These are phyloP conservation scores for Fusarium cicatricum DNA, from an alignment of 2,329 filamentous ascomycete species.

Conservation along the genomic window DNA sequence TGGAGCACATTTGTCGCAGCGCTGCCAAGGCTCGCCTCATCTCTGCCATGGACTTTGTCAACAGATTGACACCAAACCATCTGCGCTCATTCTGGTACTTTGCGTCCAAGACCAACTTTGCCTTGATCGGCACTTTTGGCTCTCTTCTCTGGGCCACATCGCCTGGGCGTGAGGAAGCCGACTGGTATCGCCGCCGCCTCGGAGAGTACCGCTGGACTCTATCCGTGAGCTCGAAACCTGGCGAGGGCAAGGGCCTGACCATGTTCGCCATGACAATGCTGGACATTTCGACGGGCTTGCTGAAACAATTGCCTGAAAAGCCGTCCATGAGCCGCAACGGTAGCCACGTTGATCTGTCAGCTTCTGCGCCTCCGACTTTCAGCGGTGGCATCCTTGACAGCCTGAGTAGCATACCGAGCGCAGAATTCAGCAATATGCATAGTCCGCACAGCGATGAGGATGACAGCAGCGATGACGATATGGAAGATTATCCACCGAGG, in stretches of 20 bases:
- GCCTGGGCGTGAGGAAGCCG: slow-evolving; percentile 85
- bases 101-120: slow-evolving; percentile 88
- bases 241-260: slow-evolving; percentile 64
- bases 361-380: slow-evolving; percentile 44
- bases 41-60: slow-evolving; percentile 97
- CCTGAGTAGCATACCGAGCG: slow-evolving; percentile 56
- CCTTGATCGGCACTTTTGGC: slow-evolving; percentile 93
- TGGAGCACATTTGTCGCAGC: slow-evolving; percentile 90
- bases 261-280: slow-evolving; percentile 81
- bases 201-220: slow-evolving; percentile 95
- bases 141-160: slow-evolving; percentile 89
- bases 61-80: slow-evolving; percentile 85
- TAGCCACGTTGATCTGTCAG: slow-evolving; percentile 58
- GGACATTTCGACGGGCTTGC: slow-evolving; percentile 73
- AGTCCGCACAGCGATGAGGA: slow-evolving; percentile 60
- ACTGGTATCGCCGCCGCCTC: slow-evolving; percentile 87
- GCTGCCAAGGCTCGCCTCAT: slow-evolving; percentile 94
- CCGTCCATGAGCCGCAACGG: slow-evolving; percentile 67
- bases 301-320: slow-evolving; percentile 76
- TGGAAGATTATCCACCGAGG: slow-evolving; percentile 56
- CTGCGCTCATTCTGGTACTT: slow-evolving; percentile 95
- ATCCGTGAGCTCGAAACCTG: slow-evolving; percentile 81
- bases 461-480: slow-evolving; percentile 64
- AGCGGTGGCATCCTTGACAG: slow-evolving; percentile 49
- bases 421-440: slow-evolving; percentile 59